Conservation (phyloP, 352 stramenopile species). For the Pythium sp. region DNA sequence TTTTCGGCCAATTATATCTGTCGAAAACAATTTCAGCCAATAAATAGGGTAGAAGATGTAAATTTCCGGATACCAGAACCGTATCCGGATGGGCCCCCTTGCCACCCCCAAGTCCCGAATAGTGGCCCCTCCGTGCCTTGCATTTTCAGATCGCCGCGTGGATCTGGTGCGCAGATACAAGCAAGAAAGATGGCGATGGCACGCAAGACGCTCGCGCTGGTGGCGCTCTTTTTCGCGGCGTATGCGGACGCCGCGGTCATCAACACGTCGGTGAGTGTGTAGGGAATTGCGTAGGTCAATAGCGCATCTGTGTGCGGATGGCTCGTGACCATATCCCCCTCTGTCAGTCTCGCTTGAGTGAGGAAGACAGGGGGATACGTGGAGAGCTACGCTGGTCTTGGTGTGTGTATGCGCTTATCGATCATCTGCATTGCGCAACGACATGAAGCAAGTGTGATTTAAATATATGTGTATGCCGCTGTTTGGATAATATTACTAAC, state of each 20-base stretch:
- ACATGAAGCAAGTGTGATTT: not conserved
- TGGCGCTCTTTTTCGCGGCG: conserved; percentile 26
- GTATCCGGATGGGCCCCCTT: conserved; percentile 16
- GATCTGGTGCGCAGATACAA: conserved; percentile 19
- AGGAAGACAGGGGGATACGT: not conserved
- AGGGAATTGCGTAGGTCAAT: not conserved
- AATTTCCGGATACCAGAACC: conserved; percentile 9
- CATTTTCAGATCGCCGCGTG: conserved; percentile 17
- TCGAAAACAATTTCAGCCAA: not conserved
- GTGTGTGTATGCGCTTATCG: not conserved
- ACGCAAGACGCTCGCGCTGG: conserved; percentile 25
- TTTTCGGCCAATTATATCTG: conserved; percentile 13
- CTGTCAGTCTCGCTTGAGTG: not conserved
- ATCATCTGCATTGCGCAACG: not conserved
- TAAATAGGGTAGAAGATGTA: not conserved
- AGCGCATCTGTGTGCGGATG: not conserved
- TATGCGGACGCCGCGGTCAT: conserved; percentile 46
- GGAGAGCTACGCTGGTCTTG: not conserved
- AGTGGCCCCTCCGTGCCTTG: not conserved
- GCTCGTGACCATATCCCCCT: conserved; percentile 7
- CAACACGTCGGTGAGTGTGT: conserved; percentile 60
- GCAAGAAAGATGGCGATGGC: conserved; percentile 20
- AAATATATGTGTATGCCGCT: not conserved
- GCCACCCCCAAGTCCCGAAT: not conserved
- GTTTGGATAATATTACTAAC: not conserved